Evolutionary conservation across 345 rosid species (phyloP), one percentile per base, ranked within the genome.

Genomic region (Populus simonii): DNA sequence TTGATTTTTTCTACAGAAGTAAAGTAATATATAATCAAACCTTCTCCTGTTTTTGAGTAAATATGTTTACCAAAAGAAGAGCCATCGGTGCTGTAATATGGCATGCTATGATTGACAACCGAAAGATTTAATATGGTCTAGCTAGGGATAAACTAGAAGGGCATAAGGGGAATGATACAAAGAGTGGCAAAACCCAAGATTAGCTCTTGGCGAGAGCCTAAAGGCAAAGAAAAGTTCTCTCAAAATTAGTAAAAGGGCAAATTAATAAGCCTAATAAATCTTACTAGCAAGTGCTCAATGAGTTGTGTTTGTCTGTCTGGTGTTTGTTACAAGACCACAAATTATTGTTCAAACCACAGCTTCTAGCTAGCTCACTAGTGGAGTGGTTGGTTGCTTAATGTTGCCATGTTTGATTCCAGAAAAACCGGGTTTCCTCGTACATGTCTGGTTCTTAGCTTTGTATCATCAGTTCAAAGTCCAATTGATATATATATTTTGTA

Each of bases 401-500:
- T 84, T 87, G 85, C 91, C 90, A 71, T 83, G 88, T 89, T 87
- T 88, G 83, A 83, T 82, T 89, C 87, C 91, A 78, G 70, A 65
- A 82, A 77, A 79, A 73, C 90, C 76, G 89, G 89, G 74, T 82
- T 85, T 81, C 78, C 86, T 84, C 83, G 78, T 80, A 66, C 76
- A 70, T 84, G 81, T 80, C 70, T 79, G 33, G 36, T 1, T n/a
- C 67, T 23, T 63, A 5, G 15, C 15, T n/a, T n/a, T 47, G 11
- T 15, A 47, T 47, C 17, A 47, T 15, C 16, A 47, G 51, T 4
- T 59, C 65, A 59, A 59, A 23, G 29, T 10, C 65, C 15, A 59
- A 4, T 59, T 10, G 29, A 10, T 59, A 4, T 33, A 4, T 33
- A 4, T 33, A 33, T 3, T 3, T 47, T 3, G 13, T n/a, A 3